Conservation (phyloP, 768 basidiomycete species). For the Leccinum truebloodii region DNA sequence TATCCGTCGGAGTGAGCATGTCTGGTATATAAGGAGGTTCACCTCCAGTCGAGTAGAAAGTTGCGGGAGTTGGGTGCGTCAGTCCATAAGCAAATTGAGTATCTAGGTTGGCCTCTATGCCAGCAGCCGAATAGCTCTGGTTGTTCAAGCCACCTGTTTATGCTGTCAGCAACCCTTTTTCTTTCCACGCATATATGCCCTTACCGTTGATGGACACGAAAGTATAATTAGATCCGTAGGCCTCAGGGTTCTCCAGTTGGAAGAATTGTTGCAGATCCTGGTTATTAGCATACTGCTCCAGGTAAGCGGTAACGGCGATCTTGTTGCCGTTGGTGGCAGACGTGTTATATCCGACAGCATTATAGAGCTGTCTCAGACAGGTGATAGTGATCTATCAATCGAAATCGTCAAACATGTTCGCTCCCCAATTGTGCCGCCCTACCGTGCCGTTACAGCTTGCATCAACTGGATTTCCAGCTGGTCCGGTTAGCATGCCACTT, state of each 20-base stretch:
- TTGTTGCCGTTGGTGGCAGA: slow-evolving; percentile 44
- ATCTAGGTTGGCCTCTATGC: slow-evolving; percentile 67
- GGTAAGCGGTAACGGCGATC: slow-evolving; percentile 57
- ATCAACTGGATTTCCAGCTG: slow-evolving; percentile 43
- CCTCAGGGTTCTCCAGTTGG: slow-evolving; percentile 46
- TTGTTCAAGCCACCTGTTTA: slow-evolving; percentile 58
- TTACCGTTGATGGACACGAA: slow-evolving; percentile 57
- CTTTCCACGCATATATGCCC: neutral
- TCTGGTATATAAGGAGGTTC: slow-evolving; percentile 60
- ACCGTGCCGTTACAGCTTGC: slow-evolving; percentile 46
- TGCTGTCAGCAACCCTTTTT: slow-evolving; percentile 6
- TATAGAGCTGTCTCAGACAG: slow-evolving; percentile 59
- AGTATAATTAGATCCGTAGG: slow-evolving; percentile 51
- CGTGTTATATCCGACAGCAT: slow-evolving; percentile 47
- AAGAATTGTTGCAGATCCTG: slow-evolving; percentile 55
- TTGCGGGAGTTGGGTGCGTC: slow-evolving; percentile 57
- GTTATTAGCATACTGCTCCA: slow-evolving; percentile 54
- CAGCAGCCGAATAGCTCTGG: slow-evolving; percentile 54
- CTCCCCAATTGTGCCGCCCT: neutral
- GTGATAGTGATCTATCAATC: slow-evolving; percentile 46
- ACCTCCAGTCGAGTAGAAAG: slow-evolving; percentile 67
- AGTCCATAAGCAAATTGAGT: slow-evolving; percentile 68
- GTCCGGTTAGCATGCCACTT: slow-evolving; percentile 24
- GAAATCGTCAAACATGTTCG: neutral
- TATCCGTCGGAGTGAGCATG: slow-evolving; percentile 37